These are phyloP conservation scores for Collybiopsis confluens DNA, from an alignment of 768 basidiomycete species.

Conservation along the genomic window DNA sequence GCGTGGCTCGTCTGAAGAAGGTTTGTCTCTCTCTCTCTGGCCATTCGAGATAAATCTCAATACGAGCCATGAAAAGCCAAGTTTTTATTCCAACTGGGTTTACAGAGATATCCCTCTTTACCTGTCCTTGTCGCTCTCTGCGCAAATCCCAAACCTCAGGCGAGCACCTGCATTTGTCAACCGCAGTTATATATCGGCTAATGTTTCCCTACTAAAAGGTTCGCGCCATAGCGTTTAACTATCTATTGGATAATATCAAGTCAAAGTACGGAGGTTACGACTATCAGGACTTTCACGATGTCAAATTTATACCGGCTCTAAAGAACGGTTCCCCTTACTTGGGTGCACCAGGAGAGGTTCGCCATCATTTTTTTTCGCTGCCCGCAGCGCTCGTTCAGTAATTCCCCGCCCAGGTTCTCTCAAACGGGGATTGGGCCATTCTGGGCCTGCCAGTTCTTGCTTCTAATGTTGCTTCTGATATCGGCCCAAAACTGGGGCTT, in stretches of 20 bases:
- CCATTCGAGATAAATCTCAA: slow-evolving; percentile 1
- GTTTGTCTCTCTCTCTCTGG: slow-evolving; percentile 30
- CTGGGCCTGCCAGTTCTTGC: slow-evolving; percentile 78
- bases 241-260: slow-evolving; percentile 72
- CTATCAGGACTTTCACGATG: slow-evolving; percentile 45
- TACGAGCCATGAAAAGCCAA: slow-evolving; percentile 61
- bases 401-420: slow-evolving; percentile 71
- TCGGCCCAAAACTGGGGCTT: slow-evolving; percentile 61
- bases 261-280: slow-evolving; percentile 59
- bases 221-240: slow-evolving; percentile 67
- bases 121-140: slow-evolving; percentile 66
- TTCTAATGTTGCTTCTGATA: slow-evolving; percentile 45
- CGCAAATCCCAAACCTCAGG: slow-evolving; percentile 43
- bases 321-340: slow-evolving; percentile 47
- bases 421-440: slow-evolving; percentile 57
- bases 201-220: slow-evolving; percentile 22
- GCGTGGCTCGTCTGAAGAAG: slow-evolving; percentile 82
- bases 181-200: not conserved
- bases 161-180: slow-evolving; percentile 15
- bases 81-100: slow-evolving; percentile 68
- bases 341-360: slow-evolving; percentile 63
- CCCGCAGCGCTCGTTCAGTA: not conserved
- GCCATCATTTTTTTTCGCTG: slow-evolving; percentile 8
- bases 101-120: slow-evolving; percentile 66
- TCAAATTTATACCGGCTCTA: slow-evolving; percentile 78